These are phyloP conservation scores for Pterulicium gracile DNA, from an alignment of 1,284 basidiomycete species.

Conservation along the genomic window DNA sequence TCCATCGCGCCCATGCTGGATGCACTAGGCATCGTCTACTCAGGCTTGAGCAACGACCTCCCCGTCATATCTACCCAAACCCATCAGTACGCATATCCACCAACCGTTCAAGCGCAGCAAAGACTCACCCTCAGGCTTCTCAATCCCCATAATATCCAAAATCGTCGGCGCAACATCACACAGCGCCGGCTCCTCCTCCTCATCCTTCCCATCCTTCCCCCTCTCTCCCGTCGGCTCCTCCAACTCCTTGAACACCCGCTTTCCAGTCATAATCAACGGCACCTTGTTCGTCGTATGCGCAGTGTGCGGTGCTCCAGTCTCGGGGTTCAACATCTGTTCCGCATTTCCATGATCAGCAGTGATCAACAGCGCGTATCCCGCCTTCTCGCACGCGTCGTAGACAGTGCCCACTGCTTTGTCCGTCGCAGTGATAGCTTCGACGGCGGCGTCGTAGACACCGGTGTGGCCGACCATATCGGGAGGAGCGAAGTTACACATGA, in stretches of 20 bases:
- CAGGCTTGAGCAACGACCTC: background rate
- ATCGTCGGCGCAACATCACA: constrained; percentile 86
- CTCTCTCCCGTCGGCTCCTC: constrained; percentile 35
- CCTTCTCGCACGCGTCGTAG: constrained; percentile 74
- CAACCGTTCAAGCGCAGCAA: background rate
- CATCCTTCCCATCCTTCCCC: constrained; percentile 41
- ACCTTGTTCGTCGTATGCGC: constrained; percentile 80
- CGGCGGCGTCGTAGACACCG: constrained; percentile 80
- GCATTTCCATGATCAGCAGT: constrained; percentile 93
- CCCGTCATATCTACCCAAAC: background rate
- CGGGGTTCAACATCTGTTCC: constrained; percentile 81
- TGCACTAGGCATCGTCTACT: no score
- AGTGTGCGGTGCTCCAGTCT: constrained; percentile 78
- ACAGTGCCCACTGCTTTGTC: constrained; percentile 81
- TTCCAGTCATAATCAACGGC: constrained; percentile 68
- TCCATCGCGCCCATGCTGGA: no score
- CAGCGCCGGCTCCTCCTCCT: constrained; percentile 60
- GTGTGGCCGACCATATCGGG: constrained; percentile 96
- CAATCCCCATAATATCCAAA: constrained; percentile 50
- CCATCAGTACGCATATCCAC: background rate
- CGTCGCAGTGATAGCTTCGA: constrained; percentile 73
- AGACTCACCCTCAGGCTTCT: constrained; percentile 1
- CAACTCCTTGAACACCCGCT: constrained; percentile 18
- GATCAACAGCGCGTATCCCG: constrained; percentile 77
- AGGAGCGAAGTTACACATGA: constrained; percentile 95